A percentile compares a stretch with the other conserved stretches of the same genome.
These are phyloP conservation scores for Polyporus tsugae DNA, from an alignment of 1,284 basidiomycete species.

Conservation along the genomic window DNA sequence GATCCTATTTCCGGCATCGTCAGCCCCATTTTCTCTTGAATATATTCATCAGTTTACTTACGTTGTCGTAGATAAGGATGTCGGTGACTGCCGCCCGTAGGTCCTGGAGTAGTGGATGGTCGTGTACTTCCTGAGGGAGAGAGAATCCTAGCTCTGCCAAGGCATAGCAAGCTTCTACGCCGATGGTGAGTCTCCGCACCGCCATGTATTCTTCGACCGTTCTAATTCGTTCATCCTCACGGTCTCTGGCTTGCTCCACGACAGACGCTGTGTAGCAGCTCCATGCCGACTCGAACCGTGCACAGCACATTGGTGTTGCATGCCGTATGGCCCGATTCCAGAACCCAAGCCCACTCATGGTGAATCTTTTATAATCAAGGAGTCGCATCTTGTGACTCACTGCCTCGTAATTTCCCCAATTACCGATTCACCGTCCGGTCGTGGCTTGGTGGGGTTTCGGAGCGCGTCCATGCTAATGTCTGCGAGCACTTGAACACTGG, in stretches of 20 bases:
- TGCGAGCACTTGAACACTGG: constrained; percentile 18
- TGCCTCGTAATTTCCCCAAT: constrained; percentile 38
- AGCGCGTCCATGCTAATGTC: constrained; percentile 39
- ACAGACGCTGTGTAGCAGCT: constrained; percentile 42
- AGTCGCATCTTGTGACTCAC: constrained; percentile 23
- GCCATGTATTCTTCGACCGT: constrained; percentile 44
- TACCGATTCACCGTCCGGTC: constrained; percentile 22
- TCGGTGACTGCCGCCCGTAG: constrained; percentile 34
- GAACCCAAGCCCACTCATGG: constrained; percentile 30
- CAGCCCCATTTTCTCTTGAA: constrained; percentile 8
- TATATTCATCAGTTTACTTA: constrained; percentile 29
- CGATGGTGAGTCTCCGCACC: constrained; percentile 44
- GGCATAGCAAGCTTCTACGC: constrained; percentile 44
- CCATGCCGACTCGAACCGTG: constrained; percentile 34
- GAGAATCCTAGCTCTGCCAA: constrained; percentile 44
- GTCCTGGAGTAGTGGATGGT: constrained; percentile 43
- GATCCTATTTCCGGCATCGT: constrained; percentile 33
- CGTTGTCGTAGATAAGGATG: constrained; percentile 42
- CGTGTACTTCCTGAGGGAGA: constrained; percentile 44
- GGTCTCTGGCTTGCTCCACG: constrained; percentile 41
- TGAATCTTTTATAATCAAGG: not conserved
- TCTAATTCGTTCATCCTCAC: constrained; percentile 37
- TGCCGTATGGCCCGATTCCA: constrained; percentile 33
- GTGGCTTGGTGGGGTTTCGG: constrained; percentile 24
- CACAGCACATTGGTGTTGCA: constrained; percentile 27